Evolutionary conservation across 2,329 filamentous ascomycete genomes (phyloP), one percentile per base, ranked within the genome.

Genomic region (Fusarium luffae): DNA sequence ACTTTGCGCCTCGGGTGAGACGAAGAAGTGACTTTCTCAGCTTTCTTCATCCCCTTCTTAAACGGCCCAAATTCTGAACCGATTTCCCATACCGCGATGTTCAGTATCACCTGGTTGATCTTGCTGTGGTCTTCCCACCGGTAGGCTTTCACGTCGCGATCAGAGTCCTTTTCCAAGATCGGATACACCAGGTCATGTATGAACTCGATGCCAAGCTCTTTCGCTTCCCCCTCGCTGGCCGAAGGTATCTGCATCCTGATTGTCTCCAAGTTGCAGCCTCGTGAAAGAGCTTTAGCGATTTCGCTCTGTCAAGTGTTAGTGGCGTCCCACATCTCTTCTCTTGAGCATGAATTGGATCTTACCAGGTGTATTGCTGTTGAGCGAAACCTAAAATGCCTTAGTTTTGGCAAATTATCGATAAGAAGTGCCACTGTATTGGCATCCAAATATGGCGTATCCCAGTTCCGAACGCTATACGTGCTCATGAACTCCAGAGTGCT

Each of bases 51-150:
- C 4, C 60, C 69, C 23, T 56, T 70, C 23, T 59, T 27, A 1
- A 21, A 10, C 12, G 62, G 66, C 13, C 50, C 58, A 4, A 70
- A 34, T 6, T 56, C 49, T 2, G 63, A 60, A 4, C 60, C 69
- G 14, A 72, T 6, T 11, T 70, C 54, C 61, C 54, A 74, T 14
- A 23, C 6, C 4, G 14, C 10, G 7, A 19, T 9, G 21, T 7
- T 21, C 4, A 63, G 18, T 12, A 18, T 46, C 4, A 74, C 43
- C 3, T 7, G 51, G 1, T 25, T 43, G n/a, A 71, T 50, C 7
- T 52, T 66, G 9, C 14, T 74, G 16, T 66, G 37, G 1, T 72
- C 46, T 37, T 73, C 71, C 71, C 71, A 72, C 7, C 50, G 18
- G 19, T 61, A 63, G 18, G 16, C 21, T 16, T 5, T 23, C 1